Evolutionary conservation across 116 monocot species (phyloP).

Genomic region (Thalassia testudinum): DNA sequence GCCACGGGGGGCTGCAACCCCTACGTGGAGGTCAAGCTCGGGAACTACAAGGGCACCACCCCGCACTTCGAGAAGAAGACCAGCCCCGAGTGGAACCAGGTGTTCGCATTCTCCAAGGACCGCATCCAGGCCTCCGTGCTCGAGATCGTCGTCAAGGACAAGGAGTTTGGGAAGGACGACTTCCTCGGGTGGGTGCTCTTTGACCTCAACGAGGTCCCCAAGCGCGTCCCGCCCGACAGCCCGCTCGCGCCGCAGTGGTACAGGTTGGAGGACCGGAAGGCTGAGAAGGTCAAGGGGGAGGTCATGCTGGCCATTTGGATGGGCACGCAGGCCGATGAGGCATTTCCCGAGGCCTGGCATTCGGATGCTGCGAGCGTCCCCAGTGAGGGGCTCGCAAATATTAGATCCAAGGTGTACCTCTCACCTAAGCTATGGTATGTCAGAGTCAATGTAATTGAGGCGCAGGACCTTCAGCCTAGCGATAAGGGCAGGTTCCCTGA

Average conservation of each 20-base stretch:
- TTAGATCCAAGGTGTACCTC: conserved; percentile 51
- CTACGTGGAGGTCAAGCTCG: conserved; percentile 52
- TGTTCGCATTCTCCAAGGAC: conserved; percentile 63
- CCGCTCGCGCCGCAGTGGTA: conserved; percentile 66
- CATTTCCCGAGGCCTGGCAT: conserved; percentile 61
- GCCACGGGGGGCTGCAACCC: conserved; percentile 49
- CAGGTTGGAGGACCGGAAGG: conserved; percentile 34
- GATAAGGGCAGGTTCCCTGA: conserved; percentile 42
- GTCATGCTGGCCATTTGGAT: conserved; percentile 67
- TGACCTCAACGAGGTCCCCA: conserved; percentile 42
- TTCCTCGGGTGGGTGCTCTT: conserved; percentile 29
- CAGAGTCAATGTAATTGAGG: conserved; percentile 53
- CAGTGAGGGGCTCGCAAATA: conserved; percentile 37
- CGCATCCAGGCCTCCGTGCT: conserved; percentile 31
- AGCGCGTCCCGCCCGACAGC: conserved; percentile 50
- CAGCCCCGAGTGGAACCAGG: conserved; percentile 64
- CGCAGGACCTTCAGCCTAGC: conserved; percentile 34
- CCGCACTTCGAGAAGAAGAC: conserved; percentile 40
- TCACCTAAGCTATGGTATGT: conserved; percentile 65
- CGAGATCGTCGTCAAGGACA: conserved; percentile 44
- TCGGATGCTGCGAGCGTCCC: conserved; percentile 52
- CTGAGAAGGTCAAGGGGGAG: conserved; percentile 42
- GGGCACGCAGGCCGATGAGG: conserved; percentile 62
- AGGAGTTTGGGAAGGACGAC: conserved; percentile 45
- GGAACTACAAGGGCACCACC: conserved; percentile 59